Conservation (phyloP, 345 rosid genomes). For the Punica granatum region DNA sequence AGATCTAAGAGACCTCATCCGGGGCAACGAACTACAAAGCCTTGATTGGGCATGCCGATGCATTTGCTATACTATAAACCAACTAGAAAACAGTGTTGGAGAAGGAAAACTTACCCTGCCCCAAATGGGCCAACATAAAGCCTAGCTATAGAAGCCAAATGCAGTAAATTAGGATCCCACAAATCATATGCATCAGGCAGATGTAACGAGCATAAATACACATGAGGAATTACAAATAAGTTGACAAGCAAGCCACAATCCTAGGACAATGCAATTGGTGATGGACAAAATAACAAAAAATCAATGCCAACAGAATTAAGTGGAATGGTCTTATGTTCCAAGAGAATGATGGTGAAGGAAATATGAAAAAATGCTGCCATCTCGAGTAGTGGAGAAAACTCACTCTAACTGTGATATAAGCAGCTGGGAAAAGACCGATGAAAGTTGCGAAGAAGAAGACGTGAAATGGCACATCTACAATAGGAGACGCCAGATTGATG, state of each 20-base stretch:
- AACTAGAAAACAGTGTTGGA: not conserved
- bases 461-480: constrained; percentile 94
- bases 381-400: constrained; percentile 16
- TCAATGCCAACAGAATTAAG: not conserved
- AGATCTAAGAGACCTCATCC: not conserved
- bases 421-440: constrained; percentile 87
- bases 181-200: not conserved
- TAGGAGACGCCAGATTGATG: constrained; percentile 95
- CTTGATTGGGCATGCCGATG: not conserved
- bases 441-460: constrained; percentile 84
- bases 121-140: not conserved
- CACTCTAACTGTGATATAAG: constrained; percentile 90
- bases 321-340: not conserved
- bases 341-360: not conserved
- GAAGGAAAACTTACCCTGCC: not conserved
- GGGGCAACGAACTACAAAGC: not conserved
- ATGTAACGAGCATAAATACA: not conserved
- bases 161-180: not conserved
- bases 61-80: not conserved
- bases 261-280: not conserved
- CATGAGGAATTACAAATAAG: not conserved
- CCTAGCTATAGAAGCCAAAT: not conserved
- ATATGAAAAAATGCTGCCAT: not conserved
- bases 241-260: not conserved
- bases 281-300: not conserved